Evolutionary conservation across 1,139 yeast genomes (phyloP).

Genomic region (Scheffersomyces cryptocercus): DNA sequence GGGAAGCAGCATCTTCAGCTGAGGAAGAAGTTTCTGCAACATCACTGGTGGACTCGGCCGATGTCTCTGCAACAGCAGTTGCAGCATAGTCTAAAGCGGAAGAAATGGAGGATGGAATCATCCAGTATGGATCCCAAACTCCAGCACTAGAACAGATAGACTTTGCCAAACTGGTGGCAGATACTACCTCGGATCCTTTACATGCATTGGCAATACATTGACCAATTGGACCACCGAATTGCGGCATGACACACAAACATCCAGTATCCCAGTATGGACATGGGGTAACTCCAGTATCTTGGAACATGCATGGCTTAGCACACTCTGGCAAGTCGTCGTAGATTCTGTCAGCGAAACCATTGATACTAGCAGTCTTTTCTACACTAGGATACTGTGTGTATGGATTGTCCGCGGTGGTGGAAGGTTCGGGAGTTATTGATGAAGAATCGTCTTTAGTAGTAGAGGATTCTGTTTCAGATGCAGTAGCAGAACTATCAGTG

Average conservation of each 20-base stretch:
- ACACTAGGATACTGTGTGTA: slow-evolving; percentile 47
- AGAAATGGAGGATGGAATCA: slow-evolving; percentile 38
- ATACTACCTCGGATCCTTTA: slow-evolving; percentile 21
- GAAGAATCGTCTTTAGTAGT: slow-evolving; percentile 1
- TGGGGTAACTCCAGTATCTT: slow-evolving; percentile 32
- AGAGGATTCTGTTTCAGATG: too few relatives aligned
- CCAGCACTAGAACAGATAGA: slow-evolving; percentile 31
- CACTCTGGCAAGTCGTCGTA: slow-evolving; percentile 37
- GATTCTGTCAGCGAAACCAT: slow-evolving; percentile 51
- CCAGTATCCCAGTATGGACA: slow-evolving; percentile 55
- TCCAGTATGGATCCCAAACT: slow-evolving; percentile 35
- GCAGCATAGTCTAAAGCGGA: slow-evolving; percentile 6
- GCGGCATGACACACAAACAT: slow-evolving; percentile 46
- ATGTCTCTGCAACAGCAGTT: slow-evolving; percentile 10
- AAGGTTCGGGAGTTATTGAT: neutral
- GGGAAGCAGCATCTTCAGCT: too few relatives aligned
- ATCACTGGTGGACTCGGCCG: too few relatives aligned
- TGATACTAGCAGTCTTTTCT: slow-evolving; percentile 45
- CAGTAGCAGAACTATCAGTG: too few relatives aligned
- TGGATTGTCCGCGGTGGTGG: slow-evolving; percentile 5
- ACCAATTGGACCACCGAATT: slow-evolving; percentile 28
- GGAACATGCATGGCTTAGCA: slow-evolving; percentile 32
- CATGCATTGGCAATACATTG: slow-evolving; percentile 31
- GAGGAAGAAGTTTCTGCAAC: too few relatives aligned
- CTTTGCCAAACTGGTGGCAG: slow-evolving; percentile 25